Evolutionary conservation across 805 yeast genomes (phyloP).

Genomic region (Wickerhamiella alocasiicola): DNA sequence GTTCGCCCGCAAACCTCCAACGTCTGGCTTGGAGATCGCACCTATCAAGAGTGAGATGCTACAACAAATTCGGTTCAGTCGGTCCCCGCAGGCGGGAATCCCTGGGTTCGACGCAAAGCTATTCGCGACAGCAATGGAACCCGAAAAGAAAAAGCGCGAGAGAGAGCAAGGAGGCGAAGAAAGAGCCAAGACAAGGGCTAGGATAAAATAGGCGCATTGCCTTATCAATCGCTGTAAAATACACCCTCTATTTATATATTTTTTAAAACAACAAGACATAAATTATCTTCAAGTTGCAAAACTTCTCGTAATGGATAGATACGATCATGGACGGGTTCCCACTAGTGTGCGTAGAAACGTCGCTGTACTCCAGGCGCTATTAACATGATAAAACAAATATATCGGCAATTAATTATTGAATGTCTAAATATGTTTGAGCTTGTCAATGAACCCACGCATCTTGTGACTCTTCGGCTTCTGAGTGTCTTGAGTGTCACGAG

Average conservation of each 20-base stretch:
- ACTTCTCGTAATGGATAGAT: too few species aligned
- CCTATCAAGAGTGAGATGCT: conserved; percentile 38
- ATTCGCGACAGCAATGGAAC: conserved; percentile 37
- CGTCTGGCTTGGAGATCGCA: conserved; percentile 24
- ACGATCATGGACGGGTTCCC: too few species aligned
- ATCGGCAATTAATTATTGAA: too few species aligned
- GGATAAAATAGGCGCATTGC: background rate
- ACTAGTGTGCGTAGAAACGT: too few species aligned
- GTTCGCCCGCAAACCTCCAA: conserved; percentile 21
- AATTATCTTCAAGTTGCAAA: too few species aligned
- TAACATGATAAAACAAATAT: too few species aligned
- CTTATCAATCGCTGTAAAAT: background rate
- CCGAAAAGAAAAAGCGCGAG: conserved; percentile 12
- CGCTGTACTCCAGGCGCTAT: too few species aligned
- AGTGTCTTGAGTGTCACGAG: too few species aligned
- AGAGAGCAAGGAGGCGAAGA: conserved; percentile 8
- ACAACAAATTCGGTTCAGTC: conserved; percentile 48
- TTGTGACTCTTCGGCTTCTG: too few species aligned
- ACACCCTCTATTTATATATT: too few species aligned
- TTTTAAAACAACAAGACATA: too few species aligned
- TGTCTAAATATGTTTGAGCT: background rate
- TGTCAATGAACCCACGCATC: too few species aligned
- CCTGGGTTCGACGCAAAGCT: conserved; percentile 64
- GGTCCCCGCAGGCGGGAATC: conserved; percentile 54
- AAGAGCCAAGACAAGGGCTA: conserved; percentile 12